Conservation (phyloP, 257 asterid genomes). For the Datura wrightii region DNA sequence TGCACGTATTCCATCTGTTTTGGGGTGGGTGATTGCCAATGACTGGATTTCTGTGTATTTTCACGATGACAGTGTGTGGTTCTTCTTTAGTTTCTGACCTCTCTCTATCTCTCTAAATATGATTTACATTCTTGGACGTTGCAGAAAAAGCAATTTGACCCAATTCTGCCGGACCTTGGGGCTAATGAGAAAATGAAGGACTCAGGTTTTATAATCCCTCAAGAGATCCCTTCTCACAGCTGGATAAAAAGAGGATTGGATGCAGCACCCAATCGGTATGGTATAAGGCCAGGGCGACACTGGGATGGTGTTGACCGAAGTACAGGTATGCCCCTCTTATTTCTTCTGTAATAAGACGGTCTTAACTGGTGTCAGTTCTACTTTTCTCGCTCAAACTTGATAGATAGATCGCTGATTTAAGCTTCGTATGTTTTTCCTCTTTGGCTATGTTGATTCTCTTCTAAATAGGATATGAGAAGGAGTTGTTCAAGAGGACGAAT, state of each 20-base stretch:
- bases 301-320: slow-evolving; percentile 98
- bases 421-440: neutral
- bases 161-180: slow-evolving; percentile 67
- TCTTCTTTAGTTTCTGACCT: neutral
- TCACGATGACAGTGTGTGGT: neutral
- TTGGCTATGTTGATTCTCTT: neutral
- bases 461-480: slow-evolving; percentile 70
- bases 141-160: slow-evolving; percentile 66
- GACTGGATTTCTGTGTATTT: neutral
- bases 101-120: neutral
- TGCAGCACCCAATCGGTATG: slow-evolving; percentile 81
- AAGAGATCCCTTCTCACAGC: slow-evolving; percentile 76
- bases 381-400: neutral
- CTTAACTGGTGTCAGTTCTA: neutral
- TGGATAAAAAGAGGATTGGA: slow-evolving; percentile 78
- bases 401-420: neutral
- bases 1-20: neutral
- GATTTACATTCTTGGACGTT: slow-evolving; percentile 34
- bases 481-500: slow-evolving; percentile 62
- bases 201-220: slow-evolving; percentile 87
- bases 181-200: slow-evolving; percentile 77
- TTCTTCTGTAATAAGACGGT: neutral
- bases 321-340: slow-evolving; percentile 49
- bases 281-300: slow-evolving; percentile 90
- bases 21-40: neutral